phyloP scores from a whole-genome alignment of 116 monocot genomes.

The Iris pallida region DNA sequence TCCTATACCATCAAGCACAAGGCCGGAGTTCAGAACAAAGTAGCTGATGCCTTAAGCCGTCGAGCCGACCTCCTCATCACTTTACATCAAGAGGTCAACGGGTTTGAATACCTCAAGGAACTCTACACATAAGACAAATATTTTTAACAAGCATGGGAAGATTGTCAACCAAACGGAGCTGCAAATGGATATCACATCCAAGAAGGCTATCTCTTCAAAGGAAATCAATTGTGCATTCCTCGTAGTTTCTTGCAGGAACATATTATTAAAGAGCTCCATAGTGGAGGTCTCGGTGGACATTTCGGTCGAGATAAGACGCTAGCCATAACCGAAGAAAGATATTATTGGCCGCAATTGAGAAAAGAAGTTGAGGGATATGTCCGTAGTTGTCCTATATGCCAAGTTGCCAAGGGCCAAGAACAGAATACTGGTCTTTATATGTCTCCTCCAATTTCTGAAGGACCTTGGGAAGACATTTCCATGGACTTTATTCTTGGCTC shows the following conservation, averaged over 20 bases:
- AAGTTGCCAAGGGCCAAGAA: neutral
- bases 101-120: too few species aligned
- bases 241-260: neutral
- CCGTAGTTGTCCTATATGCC: neutral
- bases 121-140: too few species aligned
- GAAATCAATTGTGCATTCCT: neutral
- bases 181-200: neutral
- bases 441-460: neutral
- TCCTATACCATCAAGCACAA: too few species aligned
- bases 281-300: neutral
- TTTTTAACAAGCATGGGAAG: too few species aligned
- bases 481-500: slow-evolving; percentile 1
- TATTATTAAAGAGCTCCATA: neutral
- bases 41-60: too few species aligned
- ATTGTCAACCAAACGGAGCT: too few species aligned
- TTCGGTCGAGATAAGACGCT: neutral
- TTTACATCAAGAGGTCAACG: too few species aligned
- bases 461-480: slow-evolving; percentile 5
- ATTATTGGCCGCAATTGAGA: neutral
- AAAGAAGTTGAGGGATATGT: neutral
- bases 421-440: neutral
- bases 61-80: too few species aligned
- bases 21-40: too few species aligned
- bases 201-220: neutral
- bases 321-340: neutral